Conservation (phyloP, 1,284 basidiomycete genomes). For the Somion occarium region DNA sequence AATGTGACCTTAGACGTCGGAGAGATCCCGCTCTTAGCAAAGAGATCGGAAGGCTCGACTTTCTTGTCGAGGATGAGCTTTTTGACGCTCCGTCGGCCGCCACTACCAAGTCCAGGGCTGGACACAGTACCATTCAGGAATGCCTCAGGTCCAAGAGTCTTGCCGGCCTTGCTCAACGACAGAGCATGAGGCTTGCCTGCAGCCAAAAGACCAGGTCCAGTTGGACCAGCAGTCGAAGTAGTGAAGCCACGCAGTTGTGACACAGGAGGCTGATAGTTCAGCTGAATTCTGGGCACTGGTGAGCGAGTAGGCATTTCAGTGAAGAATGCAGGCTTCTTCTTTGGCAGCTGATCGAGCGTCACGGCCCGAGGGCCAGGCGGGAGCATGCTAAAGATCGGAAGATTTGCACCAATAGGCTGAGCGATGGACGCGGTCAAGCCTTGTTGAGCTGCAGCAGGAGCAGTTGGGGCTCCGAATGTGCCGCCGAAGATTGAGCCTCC, state of each 20-base stretch:
- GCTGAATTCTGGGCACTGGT: conserved; percentile 52
- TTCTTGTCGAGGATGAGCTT: conserved; percentile 88
- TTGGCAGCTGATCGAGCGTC: conserved; percentile 54
- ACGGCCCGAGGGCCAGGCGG: conserved; percentile 62
- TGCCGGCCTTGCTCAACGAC: conserved; percentile 42
- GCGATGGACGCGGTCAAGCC: conserved; percentile 81
- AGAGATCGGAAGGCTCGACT: conserved; percentile 65
- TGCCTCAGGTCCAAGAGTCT: conserved; percentile 44
- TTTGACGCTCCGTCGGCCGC: conserved; percentile 85
- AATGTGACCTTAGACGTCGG: conserved; percentile 56
- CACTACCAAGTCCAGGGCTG: conserved; percentile 68
- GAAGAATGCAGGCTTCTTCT: conserved; percentile 72
- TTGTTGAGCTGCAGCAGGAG: conserved; percentile 33
- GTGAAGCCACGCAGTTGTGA: conserved; percentile 72
- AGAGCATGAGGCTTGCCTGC: conserved; percentile 50
- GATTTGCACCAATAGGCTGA: conserved; percentile 84
- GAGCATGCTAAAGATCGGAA: conserved; percentile 73
- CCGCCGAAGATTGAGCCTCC: conserved; percentile 47
- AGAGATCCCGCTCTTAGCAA: conserved; percentile 48
- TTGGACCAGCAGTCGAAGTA: conserved; percentile 35
- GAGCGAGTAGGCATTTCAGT: conserved; percentile 64
- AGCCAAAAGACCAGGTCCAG: conserved; percentile 37
- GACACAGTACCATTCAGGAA: conserved; percentile 51
- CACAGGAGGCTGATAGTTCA: conserved; percentile 58
- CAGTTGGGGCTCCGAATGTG: conserved; percentile 26